Evolutionary conservation across 2,329 filamentous ascomycete genomes (phyloP), one percentile per base, ranked within the genome.

Genomic region (Cercospora berteroae): DNA sequence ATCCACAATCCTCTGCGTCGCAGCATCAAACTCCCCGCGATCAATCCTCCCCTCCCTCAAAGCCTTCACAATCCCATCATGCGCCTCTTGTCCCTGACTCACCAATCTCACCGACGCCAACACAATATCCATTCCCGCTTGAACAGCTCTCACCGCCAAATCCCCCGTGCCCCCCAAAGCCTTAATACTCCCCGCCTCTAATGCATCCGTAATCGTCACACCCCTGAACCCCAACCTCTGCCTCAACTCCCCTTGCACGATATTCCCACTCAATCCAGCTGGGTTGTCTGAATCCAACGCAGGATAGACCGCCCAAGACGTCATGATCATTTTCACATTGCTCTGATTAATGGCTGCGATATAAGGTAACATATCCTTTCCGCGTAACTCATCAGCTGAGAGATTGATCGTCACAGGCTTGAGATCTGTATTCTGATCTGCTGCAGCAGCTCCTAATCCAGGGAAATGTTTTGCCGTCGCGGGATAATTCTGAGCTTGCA

Each of bases 401-500:
- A 70, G 29, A 16, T 68, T 56, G 2, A 71, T 58, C 6, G 64
- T 67, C 1, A 70, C 70, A 25, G 66, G 68, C 25, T 60, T 48
- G 13, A 65, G 33, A 60, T 71, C 68, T 2, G 70, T 71, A 48
- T 70, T 70, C 23, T 61, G 55, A 10, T 63, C 25, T 50, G 59
- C 39, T 5, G 50, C 39, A 4, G 68, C 70, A 16, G 68, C 63
- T 0, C 68, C 70, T 5, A 70, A 57, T 10, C 70, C 70, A 0
- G 70, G 70, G 3, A 71, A 70, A 31, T 71, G 70, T 50, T 71
- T 71, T 8, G 68, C 68, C 9, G 70, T 70, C 16, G 70, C 70
- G n/a, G 66, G 56, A 23, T 39, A 64, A 16, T 64, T 64, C 10
- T 48, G 27, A 9, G 60, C 27, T 55, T 71, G 70, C 5, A 70